Percentiles rank a stretch among this genome's conserved stretches.
Conservation (phyloP, 495 filamentous ascomycete genomes). For the Neurospora africana region DNA sequence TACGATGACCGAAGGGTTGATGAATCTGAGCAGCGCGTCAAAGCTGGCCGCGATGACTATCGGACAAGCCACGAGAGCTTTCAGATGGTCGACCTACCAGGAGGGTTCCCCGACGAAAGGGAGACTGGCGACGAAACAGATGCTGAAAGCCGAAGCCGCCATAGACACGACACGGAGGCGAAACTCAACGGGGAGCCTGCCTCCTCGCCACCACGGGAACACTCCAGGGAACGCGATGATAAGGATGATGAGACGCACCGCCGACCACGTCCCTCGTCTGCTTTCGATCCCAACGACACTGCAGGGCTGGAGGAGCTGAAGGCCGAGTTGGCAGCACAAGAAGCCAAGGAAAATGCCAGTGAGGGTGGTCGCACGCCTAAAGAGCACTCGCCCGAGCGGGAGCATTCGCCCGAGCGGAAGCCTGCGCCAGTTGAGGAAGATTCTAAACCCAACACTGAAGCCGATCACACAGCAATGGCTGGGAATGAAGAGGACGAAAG, state of each 20-base stretch:
- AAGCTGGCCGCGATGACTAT: neutral
- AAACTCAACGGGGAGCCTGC: conserved; percentile 16
- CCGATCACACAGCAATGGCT: conserved; percentile 14
- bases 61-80: neutral
- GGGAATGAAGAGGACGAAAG: conserved; percentile 24
- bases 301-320: conserved; percentile 36
- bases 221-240: conserved; percentile 1
- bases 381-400: conserved; percentile 12
- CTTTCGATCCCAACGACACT: conserved; percentile 43
- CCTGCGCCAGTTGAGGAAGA: conserved; percentile 9
- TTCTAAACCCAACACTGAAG: conserved; percentile 8
- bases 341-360: neutral
- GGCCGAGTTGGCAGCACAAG: conserved; percentile 27
- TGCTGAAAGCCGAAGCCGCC: neutral
- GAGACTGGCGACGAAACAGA: neutral
- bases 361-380: conserved; percentile 7
- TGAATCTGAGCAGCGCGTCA: neutral
- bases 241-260: conserved; percentile 14
- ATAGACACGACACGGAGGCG: conserved; percentile 16
- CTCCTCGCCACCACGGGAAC: conserved; percentile 4
- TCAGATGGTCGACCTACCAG: neutral
- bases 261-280: conserved; percentile 21
- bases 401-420: conserved; percentile 20
- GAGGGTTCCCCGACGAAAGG: neutral
- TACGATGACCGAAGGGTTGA: neutral